phyloP scores from a whole-genome alignment of 2,329 filamentous ascomycete genomes.

The Colletotrichum gloeosporioides region DNA sequence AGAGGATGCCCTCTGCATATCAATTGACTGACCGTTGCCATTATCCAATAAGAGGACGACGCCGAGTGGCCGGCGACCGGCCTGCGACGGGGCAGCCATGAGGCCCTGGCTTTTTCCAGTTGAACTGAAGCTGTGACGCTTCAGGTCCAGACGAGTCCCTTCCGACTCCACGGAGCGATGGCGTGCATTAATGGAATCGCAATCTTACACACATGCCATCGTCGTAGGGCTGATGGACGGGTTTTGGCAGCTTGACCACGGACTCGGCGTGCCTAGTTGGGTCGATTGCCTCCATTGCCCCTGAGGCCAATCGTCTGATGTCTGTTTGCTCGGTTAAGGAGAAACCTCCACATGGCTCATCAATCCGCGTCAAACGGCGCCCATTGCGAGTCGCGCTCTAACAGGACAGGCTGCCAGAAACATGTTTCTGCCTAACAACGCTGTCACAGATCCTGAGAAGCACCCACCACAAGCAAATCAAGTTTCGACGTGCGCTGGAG shows the following conservation, averaged over 20 bases:
- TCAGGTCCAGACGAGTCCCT: background rate
- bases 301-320: background rate
- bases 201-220: background rate
- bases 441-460: background rate
- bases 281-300: background rate
- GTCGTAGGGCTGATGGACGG: constrained; percentile 13
- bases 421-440: constrained; percentile 10
- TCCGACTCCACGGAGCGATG: background rate
- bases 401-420: background rate
- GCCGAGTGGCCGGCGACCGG: background rate
- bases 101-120: background rate
- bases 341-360: background rate
- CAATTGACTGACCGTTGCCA: background rate
- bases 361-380: background rate
- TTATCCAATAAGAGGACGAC: constrained; percentile 14
- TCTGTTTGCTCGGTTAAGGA: background rate
- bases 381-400: background rate
- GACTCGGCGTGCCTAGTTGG: background rate
- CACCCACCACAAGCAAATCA: constrained; percentile 18
- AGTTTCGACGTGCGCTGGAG: background rate
- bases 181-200: constrained; percentile 11
- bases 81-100: constrained; percentile 15
- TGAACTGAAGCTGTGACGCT: constrained; percentile 19
- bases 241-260: background rate
- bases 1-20: background rate